Evolutionary conservation across 208 protist species (phyloP).

Genomic region (Leishmania amazonensis): DNA sequence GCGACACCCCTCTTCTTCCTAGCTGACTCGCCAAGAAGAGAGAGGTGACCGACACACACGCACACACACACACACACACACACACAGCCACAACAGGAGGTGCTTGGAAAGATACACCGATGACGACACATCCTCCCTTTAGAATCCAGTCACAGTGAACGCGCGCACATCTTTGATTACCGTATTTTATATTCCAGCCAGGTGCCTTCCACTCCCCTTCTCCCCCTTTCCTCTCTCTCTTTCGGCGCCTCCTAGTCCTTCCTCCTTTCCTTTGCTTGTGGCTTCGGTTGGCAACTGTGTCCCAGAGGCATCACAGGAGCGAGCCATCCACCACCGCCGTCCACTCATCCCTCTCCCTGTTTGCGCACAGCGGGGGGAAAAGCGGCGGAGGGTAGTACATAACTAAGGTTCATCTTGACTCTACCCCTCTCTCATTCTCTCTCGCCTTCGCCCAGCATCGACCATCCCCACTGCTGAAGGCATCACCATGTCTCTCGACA

Average conservation of each 20-base stretch:
- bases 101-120: neutral
- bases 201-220: neutral
- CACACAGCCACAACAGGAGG: neutral
- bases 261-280: neutral
- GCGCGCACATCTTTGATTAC: neutral
- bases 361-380: neutral
- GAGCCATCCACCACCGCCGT: neutral
- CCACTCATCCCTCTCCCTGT: neutral
- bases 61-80: neutral
- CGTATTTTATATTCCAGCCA: neutral
- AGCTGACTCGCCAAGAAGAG: neutral
- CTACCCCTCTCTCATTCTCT: neutral
- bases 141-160: neutral
- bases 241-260: neutral
- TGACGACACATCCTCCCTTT: neutral
- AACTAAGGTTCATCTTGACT: slow-evolving; percentile 3
- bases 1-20: neutral
- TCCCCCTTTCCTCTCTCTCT: too few species aligned
- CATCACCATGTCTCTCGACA: slow-evolving; percentile 58
- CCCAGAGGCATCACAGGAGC: neutral
- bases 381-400: neutral
- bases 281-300: neutral
- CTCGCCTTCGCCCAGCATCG: neutral
- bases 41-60: neutral
- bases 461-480: neutral